Conservation (phyloP, 495 filamentous ascomycete genomes). For the Bacidia rubella region DNA sequence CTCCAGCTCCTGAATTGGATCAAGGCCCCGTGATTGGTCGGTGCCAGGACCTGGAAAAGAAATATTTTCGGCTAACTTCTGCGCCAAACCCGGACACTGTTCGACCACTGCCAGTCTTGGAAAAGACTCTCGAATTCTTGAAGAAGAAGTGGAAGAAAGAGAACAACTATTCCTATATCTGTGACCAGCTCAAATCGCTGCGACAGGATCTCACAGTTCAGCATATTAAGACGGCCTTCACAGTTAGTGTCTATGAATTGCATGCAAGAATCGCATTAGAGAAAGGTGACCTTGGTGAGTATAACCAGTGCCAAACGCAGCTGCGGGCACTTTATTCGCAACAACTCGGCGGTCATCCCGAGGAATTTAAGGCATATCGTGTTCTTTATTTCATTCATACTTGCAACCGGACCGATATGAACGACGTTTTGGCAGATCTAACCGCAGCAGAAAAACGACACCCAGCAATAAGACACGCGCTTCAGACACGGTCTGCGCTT, state of each 20-base stretch:
- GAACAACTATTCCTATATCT: constrained; percentile 91
- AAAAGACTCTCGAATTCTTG: constrained; percentile 71
- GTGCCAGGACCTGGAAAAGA: constrained; percentile 78
- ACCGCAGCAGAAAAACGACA: constrained; percentile 86
- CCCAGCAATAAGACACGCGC: constrained; percentile 72
- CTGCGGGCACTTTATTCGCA: constrained; percentile 77
- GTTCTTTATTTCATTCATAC: constrained; percentile 99
- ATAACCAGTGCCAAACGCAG: constrained; percentile 99
- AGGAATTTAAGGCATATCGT: constrained; percentile 98
- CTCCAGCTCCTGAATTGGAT: constrained; percentile 44
- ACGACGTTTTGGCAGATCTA: constrained; percentile 95
- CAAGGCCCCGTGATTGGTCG: constrained; percentile 77
- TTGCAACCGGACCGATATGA: constrained; percentile 94
- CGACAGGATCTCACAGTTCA: constrained; percentile 98
- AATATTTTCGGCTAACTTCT: constrained; percentile 84
- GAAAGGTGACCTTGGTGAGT: constrained; percentile 99
- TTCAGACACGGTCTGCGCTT: constrained; percentile 80
- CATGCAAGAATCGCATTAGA: constrained; percentile 96
- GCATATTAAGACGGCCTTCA: constrained; percentile 90
- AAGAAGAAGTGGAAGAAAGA: constrained; percentile 92
- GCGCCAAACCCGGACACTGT: constrained; percentile 76
- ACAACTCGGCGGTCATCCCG: constrained; percentile 75
- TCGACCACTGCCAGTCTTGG: constrained; percentile 67
- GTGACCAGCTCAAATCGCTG: constrained; percentile 98
- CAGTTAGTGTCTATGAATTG: constrained; percentile 89